Conservation (phyloP, 1,139 yeast genomes). For the Sugiyamaella grinbergsii region DNA sequence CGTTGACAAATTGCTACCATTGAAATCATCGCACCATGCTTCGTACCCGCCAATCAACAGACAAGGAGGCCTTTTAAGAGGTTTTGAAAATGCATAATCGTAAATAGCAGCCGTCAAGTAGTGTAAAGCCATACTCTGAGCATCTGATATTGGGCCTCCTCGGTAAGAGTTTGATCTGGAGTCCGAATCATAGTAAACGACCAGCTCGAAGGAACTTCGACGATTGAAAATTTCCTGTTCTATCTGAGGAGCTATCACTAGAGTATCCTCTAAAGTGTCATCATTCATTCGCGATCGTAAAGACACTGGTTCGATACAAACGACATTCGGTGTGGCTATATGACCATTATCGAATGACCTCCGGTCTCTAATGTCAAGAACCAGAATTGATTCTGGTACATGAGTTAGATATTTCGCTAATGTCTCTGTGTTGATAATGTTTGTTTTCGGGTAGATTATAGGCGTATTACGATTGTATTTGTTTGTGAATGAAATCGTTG, state of each 20-base stretch:
- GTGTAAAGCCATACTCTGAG: slow-evolving; percentile 28
- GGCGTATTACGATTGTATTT: slow-evolving; percentile 16
- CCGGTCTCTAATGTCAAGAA: slow-evolving; percentile 68
- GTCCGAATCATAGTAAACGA: slow-evolving; percentile 60
- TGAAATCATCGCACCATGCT: slow-evolving; percentile 49
- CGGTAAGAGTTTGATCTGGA: slow-evolving; percentile 30
- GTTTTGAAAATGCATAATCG: slow-evolving; percentile 47
- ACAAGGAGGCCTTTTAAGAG: slow-evolving; percentile 56
- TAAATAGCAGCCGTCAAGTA: slow-evolving; percentile 38
- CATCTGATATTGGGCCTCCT: slow-evolving; percentile 28
- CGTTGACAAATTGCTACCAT: slow-evolving; percentile 29
- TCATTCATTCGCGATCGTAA: slow-evolving; percentile 53
- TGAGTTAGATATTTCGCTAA: slow-evolving; percentile 34
- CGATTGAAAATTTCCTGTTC: slow-evolving; percentile 56
- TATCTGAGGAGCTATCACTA: slow-evolving; percentile 55
- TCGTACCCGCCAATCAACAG: slow-evolving; percentile 57
- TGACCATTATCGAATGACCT: slow-evolving; percentile 61
- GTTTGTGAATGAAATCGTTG: slow-evolving; percentile 10
- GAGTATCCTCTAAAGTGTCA: slow-evolving; percentile 58
- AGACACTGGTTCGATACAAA: slow-evolving; percentile 73
- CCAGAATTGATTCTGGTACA: slow-evolving; percentile 43
- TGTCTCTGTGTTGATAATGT: slow-evolving; percentile 38
- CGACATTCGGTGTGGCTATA: slow-evolving; percentile 55
- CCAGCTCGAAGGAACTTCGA: slow-evolving; percentile 57
- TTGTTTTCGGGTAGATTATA: slow-evolving; percentile 38